phyloP scores from a whole-genome alignment of 2,329 filamentous ascomycete genomes.

The Botryotinia convoluta region DNA sequence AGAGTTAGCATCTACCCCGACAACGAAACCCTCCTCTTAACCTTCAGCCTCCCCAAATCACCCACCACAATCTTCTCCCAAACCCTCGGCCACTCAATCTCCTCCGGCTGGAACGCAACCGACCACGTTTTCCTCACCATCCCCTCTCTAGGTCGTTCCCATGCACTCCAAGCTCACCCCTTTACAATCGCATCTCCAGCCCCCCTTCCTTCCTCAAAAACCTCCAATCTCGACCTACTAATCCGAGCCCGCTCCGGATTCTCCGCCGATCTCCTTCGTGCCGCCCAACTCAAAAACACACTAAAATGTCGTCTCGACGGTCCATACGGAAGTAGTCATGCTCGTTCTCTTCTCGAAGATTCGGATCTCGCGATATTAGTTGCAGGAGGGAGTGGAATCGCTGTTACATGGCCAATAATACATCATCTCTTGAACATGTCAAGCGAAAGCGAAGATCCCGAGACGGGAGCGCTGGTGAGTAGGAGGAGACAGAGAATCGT shows the following conservation, averaged over 20 bases:
- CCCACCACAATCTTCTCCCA: constrained; percentile 15
- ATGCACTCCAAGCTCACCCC: constrained; percentile 60
- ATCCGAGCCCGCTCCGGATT: constrained; percentile 61
- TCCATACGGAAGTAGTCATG: constrained; percentile 59
- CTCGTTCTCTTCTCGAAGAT: constrained; percentile 51
- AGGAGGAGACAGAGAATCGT: constrained; percentile 42
- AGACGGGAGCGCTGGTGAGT: constrained; percentile 23
- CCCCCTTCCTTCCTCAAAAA: constrained; percentile 40
- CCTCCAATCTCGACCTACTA: constrained; percentile 55
- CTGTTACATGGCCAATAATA: constrained; percentile 59
- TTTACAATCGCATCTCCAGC: constrained; percentile 65
- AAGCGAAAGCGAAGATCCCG: constrained; percentile 24
- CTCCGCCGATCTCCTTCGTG: constrained; percentile 51
- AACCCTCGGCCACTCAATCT: constrained; percentile 40
- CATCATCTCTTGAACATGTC: constrained; percentile 45
- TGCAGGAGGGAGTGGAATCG: constrained; percentile 63
- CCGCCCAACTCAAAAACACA: constrained; percentile 47
- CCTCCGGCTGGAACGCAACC: constrained; percentile 56
- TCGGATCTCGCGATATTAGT: constrained; percentile 53
- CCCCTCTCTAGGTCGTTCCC: constrained; percentile 51
- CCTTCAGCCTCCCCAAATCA: constrained; percentile 29
- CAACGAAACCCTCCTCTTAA: constrained; percentile 52
- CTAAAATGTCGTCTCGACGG: constrained; percentile 57
- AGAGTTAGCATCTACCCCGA: constrained; percentile 54
- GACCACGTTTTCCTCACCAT: constrained; percentile 64